These are phyloP conservation scores for Sporisorium sorghi DNA, from an alignment of 1,284 basidiomycete genomes.

Conservation along the genomic window DNA sequence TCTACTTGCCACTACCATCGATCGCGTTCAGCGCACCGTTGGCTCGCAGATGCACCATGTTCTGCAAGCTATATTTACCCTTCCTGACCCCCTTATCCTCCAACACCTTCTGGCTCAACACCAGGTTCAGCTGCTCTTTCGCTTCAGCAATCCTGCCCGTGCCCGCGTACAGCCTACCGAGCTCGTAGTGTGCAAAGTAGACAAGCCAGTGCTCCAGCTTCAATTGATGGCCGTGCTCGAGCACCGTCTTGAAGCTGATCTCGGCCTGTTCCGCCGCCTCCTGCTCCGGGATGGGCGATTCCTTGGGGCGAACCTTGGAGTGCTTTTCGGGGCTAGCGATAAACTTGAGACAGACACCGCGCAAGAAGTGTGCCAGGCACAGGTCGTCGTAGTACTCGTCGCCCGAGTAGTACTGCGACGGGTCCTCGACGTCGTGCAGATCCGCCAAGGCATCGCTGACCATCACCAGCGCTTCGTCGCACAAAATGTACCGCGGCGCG, in stretches of 20 bases:
- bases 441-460: conserved; percentile 58
- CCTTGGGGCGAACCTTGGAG: conserved; percentile 46
- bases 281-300: conserved; percentile 51
- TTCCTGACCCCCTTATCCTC: conserved; percentile 60
- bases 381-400: conserved; percentile 64
- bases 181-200: conserved; percentile 69
- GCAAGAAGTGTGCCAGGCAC: conserved; percentile 66
- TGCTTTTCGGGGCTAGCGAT: conserved; percentile 67
- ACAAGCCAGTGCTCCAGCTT: conserved; percentile 65
- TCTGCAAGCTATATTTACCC: conserved; percentile 68
- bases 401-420: conserved; percentile 45
- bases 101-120: conserved; percentile 60
- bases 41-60: conserved; percentile 66
- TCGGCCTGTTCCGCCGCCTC: conserved; percentile 64
- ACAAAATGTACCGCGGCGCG: conserved; percentile 57
- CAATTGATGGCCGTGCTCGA: conserved; percentile 54
- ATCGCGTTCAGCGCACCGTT: conserved; percentile 61
- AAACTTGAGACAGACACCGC: conserved; percentile 64
- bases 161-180: conserved; percentile 62
- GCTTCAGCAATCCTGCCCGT: conserved; percentile 47
- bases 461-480: conserved; percentile 51
- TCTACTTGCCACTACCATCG: conserved; percentile 39
- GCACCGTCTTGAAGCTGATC: conserved; percentile 56
- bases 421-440: conserved; percentile 49
- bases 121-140: conserved; percentile 56